Base-by-base conservation (phyloP, 768 basidiomycete species). In the Sarcodon sp. region DNA sequence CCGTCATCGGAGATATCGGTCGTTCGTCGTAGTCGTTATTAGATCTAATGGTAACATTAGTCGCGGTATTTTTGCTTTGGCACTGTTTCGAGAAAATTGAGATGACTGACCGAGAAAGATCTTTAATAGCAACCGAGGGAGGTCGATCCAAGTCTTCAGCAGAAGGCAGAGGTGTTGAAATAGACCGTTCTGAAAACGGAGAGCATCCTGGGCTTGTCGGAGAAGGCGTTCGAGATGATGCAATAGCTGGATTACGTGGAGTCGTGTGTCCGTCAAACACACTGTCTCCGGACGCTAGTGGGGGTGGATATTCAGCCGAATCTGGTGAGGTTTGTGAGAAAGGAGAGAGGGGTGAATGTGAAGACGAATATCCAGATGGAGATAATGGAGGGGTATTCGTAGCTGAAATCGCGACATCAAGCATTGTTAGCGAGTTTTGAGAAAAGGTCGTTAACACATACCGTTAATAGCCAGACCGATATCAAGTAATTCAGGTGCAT, bases 71-170 rank as follows among this genome's bases (percentile, higher is more conserved):
- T 44, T 59, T 51, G 57, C 61, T 50, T 60, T 71, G 73, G 56
- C 72, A 67, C 53, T 74, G 74, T 48, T 80, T 78, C 52, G 82
- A 73, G 59, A 83, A 75, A 7, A 76, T 73, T 51, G 80, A 62
- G 4, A 68, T 62, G 6, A 18, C 31, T 27, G 45, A 11, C 9
- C 31, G 11, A 32, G 46, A 21, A 51, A 54, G 15, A 54, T 50
- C 37, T 13, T 50, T 55, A 27, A 27, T 3, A 27, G 21, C 21
- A 27, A 27, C 21, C 21, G 21, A 27, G 21, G 21, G 21, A 27
- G 21, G 4, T 27, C 21, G 21, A 27, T 27, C 21, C 21, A 27
- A 27, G 21, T 27, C 21, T 27, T 27, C 21, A 27, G 21, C 21
- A 27, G 4, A 27, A 27, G 21, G 21, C 21, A 27, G 21, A 27